phyloP scores from a whole-genome alignment of 495 filamentous ascomycete genomes.

The Oidiodendron maius region DNA sequence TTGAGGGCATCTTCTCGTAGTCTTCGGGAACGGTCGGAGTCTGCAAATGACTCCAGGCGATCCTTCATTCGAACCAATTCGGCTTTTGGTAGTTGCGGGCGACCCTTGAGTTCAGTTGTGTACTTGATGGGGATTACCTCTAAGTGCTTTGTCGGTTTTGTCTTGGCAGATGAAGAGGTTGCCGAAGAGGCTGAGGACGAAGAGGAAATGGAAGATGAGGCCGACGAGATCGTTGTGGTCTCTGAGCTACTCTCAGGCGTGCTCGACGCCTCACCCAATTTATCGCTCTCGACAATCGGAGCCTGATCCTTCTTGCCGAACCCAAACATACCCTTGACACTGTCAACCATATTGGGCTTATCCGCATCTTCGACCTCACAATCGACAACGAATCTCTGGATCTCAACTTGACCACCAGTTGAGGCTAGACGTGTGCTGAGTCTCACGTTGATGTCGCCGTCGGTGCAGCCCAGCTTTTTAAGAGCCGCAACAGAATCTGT shows the following conservation, averaged over 20 bases:
- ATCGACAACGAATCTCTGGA: conserved; percentile 68
- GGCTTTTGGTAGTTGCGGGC: conserved; percentile 46
- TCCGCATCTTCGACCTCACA: conserved; percentile 68
- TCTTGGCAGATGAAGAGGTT: conserved; percentile 39
- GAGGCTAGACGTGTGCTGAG: conserved; percentile 66
- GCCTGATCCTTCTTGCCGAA: conserved; percentile 75
- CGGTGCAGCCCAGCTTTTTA: conserved; percentile 66
- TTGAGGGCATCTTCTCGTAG: conserved; percentile 86
- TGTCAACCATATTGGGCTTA: conserved; percentile 77
- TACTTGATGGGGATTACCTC: conserved; percentile 66
- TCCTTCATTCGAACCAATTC: conserved; percentile 62
- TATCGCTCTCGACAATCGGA: conserved; percentile 60
- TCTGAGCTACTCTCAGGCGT: conserved; percentile 27
- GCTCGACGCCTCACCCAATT: conserved; percentile 38
- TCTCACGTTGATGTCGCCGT: conserved; percentile 72
- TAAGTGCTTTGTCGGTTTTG: conserved; percentile 49
- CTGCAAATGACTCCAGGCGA: conserved; percentile 73
- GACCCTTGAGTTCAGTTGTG: conserved; percentile 53
- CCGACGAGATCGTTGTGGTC: conserved; percentile 32
- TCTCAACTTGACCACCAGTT: conserved; percentile 76
- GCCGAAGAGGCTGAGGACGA: conserved; percentile 32
- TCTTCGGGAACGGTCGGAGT: conserved; percentile 70
- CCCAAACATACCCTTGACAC: conserved; percentile 91
- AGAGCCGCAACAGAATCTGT: conserved; percentile 74
- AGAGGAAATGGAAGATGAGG: conserved; percentile 23